Base-by-base conservation (phyloP, 169 alveolate species). In the Eimeria sp. region DNA sequence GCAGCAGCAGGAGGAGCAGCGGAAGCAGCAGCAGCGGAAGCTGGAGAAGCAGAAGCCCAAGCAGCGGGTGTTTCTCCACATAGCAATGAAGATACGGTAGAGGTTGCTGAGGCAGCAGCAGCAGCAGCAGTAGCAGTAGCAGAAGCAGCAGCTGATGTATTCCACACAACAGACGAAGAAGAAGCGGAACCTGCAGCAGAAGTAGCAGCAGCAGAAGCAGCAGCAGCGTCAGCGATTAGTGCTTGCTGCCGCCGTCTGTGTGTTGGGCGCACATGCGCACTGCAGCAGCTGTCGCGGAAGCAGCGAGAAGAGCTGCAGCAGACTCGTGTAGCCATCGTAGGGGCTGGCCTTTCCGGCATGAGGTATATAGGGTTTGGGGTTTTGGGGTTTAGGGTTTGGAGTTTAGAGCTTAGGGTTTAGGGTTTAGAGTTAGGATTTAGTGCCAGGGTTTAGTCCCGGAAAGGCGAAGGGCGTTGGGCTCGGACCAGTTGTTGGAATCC, bases 341-440 rank as follows among this genome's bases (percentile, higher is more conserved):
- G 95, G 43, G 95, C 95, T 11, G 95, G 95, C 73, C 75, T 89
- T 63, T 45, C 95, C 16, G 95, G 95, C 11, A 57, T 89, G 87
- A 89, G 95, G 84, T 73, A 30, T 20, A 11, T 54, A 65, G 75
- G 75, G 75, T 65, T 65, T 65, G 4, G 75, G 75, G 75, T 65
- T 65, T 65, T n/a, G 16, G 75, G 75, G 75, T 65, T 65, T 2
- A 2, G 75, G 75, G 75, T 65, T 65, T 65, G 20, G 75, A n/a
- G 75, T 65, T 18, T 65, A 65, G 75, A 10, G 75, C 4, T 65
- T 4, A 65, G 34, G 75, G 75, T 65, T 65, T 65, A 65, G 75
- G 75, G 75, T 65, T 65, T 65, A 65, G 75, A n/a, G 75, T 65
- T 65, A 0, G 75, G 75, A n/a, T n/a, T 65, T n/a, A 20, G 2